Evolutionary conservation across 2,329 filamentous ascomycete species (phyloP).

Genomic region (Colletotrichum falcatum): DNA sequence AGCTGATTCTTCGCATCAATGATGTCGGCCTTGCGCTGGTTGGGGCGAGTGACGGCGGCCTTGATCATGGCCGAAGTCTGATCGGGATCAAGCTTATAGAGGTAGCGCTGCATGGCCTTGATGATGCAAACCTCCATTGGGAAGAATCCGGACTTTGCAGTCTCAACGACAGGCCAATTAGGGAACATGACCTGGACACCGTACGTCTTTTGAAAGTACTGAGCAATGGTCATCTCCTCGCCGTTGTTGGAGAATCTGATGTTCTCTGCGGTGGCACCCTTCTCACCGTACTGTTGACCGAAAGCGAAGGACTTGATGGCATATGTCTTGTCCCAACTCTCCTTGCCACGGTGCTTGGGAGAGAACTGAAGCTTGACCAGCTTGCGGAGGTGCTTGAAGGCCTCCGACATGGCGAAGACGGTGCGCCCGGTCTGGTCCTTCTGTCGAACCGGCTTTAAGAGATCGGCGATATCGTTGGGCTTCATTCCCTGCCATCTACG

Average conservation of each 20-base stretch:
- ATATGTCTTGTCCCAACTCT: conserved; percentile 61
- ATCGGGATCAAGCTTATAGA: conserved; percentile 69
- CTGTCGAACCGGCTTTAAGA: conserved; percentile 52
- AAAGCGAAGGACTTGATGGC: conserved; percentile 65
- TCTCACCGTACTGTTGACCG: conserved; percentile 54
- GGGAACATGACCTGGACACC: conserved; percentile 60
- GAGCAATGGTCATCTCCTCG: conserved; percentile 57
- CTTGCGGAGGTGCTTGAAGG: conserved; percentile 66
- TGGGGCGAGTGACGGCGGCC: conserved; percentile 85
- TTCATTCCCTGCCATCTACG: conserved; percentile 48
- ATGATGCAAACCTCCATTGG: conserved; percentile 72
- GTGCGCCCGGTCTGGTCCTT: conserved; percentile 41
- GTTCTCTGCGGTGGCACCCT: conserved; percentile 63
- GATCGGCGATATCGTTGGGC: conserved; percentile 45
- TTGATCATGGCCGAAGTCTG: conserved; percentile 92
- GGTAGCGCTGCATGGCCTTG: conserved; percentile 68
- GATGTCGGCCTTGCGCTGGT: conserved; percentile 76
- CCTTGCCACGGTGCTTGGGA: conserved; percentile 65
- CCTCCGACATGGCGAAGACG: conserved; percentile 57
- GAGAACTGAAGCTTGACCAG: conserved; percentile 68
- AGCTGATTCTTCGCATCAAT: conserved; percentile 74
- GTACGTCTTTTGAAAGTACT: conserved; percentile 71
- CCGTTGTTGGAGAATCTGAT: conserved; percentile 63
- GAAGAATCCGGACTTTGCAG: conserved; percentile 65
- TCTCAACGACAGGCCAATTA: conserved; percentile 68